These are phyloP conservation scores for Cruciata laevipes DNA, from an alignment of 257 asterid species.

Conservation along the genomic window DNA sequence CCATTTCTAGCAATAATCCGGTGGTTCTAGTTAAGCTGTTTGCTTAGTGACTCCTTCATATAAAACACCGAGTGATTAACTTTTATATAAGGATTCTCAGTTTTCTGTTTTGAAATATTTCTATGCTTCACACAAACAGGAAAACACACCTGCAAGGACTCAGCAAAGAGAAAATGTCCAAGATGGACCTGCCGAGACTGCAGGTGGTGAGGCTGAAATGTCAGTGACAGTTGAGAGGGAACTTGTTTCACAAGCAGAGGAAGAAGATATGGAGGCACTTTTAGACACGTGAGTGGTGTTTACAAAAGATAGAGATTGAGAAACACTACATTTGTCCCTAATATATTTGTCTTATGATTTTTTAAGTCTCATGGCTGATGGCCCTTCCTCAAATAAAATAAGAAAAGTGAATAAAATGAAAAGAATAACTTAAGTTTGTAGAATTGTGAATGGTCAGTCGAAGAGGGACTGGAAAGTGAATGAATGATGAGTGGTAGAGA, in stretches of 20 bases:
- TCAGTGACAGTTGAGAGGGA: slow-evolving; percentile 92
- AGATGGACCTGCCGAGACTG: slow-evolving; percentile 37
- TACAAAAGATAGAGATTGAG: not conserved
- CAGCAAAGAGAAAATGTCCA: slow-evolving; percentile 47
- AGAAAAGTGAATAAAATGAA: not conserved
- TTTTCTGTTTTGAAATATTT: not conserved
- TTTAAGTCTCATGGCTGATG: not conserved
- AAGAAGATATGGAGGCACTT: slow-evolving; percentile 99
- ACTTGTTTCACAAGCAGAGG: slow-evolving; percentile 95
- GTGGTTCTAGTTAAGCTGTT: slow-evolving; percentile 1
- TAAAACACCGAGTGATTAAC: not conserved
- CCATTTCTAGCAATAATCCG: not conserved
- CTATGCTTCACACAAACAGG: slow-evolving; percentile 35
- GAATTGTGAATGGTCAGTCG: not conserved
- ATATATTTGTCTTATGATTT: not conserved
- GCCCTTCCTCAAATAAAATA: not conserved
- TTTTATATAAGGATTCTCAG: not conserved
- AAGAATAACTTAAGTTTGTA: not conserved
- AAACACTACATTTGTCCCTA: not conserved
- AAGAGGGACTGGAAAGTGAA: not conserved
- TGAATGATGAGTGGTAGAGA: not conserved
- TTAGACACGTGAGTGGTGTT: slow-evolving; percentile 81
- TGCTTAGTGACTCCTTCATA: not conserved
- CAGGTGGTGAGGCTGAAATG: slow-evolving; percentile 51
- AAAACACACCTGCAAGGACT: slow-evolving; percentile 52